Percentiles rank a stretch among this genome's conserved stretches.
Conservation (phyloP, 108 stramenopile species). For the Craspedostauros australis region DNA sequence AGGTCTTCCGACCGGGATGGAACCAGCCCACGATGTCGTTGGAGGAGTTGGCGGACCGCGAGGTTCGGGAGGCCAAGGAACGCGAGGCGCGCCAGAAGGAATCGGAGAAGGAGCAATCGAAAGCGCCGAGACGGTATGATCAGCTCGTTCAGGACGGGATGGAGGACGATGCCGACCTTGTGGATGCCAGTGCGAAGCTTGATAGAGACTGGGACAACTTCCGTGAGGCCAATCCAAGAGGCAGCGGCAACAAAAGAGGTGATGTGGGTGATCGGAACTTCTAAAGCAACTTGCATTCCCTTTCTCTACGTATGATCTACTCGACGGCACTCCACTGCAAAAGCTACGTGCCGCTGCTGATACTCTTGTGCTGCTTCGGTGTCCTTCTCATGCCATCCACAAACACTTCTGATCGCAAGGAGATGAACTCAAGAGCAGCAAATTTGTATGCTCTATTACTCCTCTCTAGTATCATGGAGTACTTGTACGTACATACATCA, state of each 20-base stretch:
- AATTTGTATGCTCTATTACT: too few species aligned
- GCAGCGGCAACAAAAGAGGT: slow-evolving; percentile 91
- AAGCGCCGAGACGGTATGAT: slow-evolving; percentile 72
- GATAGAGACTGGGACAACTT: slow-evolving; percentile 96
- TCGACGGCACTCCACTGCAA: too few species aligned
- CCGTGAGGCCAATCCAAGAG: slow-evolving; percentile 93
- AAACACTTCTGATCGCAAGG: too few species aligned
- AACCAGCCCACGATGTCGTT: slow-evolving; percentile 94
- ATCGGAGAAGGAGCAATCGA: slow-evolving; percentile 40
- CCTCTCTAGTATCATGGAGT: too few species aligned
- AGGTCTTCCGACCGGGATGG: slow-evolving; percentile 92
- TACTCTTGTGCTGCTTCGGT: too few species aligned
- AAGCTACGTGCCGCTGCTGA: too few species aligned
- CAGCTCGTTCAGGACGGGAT: slow-evolving; percentile 86
- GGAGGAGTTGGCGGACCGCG: slow-evolving; percentile 87
- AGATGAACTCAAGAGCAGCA: too few species aligned
- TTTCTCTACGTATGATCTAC: too few species aligned
- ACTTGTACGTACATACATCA: too few species aligned
- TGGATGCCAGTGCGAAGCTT: slow-evolving; percentile 78
- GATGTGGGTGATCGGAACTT: slow-evolving; percentile 90
- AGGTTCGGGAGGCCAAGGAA: slow-evolving; percentile 74
- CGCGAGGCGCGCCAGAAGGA: slow-evolving; percentile 66
- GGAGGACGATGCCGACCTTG: slow-evolving; percentile 81
- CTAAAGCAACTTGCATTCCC: too few species aligned
- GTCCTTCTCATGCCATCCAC: too few species aligned